These are phyloP conservation scores for Quillaja saponaria DNA, from an alignment of 306 rosid genomes.

Conservation along the genomic window DNA sequence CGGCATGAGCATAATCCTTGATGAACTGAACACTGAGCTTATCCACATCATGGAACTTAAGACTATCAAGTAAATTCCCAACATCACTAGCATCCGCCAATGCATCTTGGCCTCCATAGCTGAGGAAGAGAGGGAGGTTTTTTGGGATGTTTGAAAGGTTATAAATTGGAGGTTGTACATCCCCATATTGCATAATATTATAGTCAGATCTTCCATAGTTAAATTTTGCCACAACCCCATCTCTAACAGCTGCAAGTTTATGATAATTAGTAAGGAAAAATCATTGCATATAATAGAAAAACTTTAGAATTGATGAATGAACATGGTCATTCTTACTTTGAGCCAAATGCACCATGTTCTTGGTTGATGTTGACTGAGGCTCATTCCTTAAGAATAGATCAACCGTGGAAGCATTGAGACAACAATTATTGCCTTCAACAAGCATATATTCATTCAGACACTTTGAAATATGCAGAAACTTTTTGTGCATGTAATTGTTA, in stretches of 20 bases:
- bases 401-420: slow-evolving; percentile 78
- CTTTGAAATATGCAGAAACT: slow-evolving; percentile 7
- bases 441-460: background rate
- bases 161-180: slow-evolving; percentile 56
- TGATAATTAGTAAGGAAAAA: background rate
- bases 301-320: background rate
- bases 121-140: slow-evolving; percentile 74
- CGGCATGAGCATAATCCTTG: slow-evolving; percentile 70
- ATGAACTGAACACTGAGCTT: slow-evolving; percentile 61
- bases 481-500: no score
- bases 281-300: no score
- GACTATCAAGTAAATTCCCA: slow-evolving; percentile 49
- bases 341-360: slow-evolving; percentile 80
- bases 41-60: slow-evolving; percentile 62
- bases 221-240: slow-evolving; percentile 59
- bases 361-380: slow-evolving; percentile 81
- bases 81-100: slow-evolving; percentile 73
- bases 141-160: slow-evolving; percentile 80
- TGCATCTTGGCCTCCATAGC: slow-evolving; percentile 81
- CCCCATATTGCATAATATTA: slow-evolving; percentile 66
- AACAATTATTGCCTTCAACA: slow-evolving; percentile 66
- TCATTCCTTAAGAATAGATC: slow-evolving; percentile 61
- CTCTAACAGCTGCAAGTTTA: slow-evolving; percentile 56
- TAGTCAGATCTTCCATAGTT: slow-evolving; percentile 47
- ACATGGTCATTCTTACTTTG: slow-evolving; percentile 56